Base-by-base conservation (phyloP, 371 early-diverging fungal genomes). In the Mortierella sp. region DNA sequence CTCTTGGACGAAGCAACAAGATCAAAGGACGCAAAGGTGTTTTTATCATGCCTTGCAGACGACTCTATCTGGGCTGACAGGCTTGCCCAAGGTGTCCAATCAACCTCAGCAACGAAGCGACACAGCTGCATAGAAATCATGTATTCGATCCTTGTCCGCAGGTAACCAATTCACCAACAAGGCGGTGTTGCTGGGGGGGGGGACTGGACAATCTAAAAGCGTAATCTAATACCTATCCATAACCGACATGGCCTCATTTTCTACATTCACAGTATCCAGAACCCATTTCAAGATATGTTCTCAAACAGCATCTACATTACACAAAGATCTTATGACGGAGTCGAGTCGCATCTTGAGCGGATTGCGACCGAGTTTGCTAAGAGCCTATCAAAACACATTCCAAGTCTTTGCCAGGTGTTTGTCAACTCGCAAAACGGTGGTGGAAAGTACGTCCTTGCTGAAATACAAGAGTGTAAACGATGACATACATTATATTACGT, bases 51-150 rank as follows among this genome's bases (percentile, higher is more conserved):
- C 28, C 51, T 79, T 21, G 68, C 68, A 7, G 80, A 79, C 51
- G 67, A 79, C 30, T 70, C 80, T 14, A 73, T 79, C 44, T 79
- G 80, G 80, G 74, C 74, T 14, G 73, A 73, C 30, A 66, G 80
- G 9, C 61, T 79, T 14, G 66, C 60, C 1, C 66, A 69, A 26
- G 80, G 80, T 15, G 64, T 70, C 3, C 56, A 53, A 26, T 79
- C 80, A 12, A 18, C 52, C 2, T 50, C 62, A 7, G 14, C 61
- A 19, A 47, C 57, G 19, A 58, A 59, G 12, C 62, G 73, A 19
- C 66, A 70, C 46, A 57, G 80, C 7, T 73, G 80, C 37, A 79
- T 73, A 7, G 80, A 79, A 60, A 79, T 79, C 28, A 73, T 79
- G 2, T 79, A 79, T 47, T 79, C 80, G 15, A 55, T 79, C 23